A percentile compares a stretch with the other conserved stretches of the same genome.
phyloP scores from a whole-genome alignment of 2,329 filamentous ascomycete genomes.

The Botrytis aclada region DNA sequence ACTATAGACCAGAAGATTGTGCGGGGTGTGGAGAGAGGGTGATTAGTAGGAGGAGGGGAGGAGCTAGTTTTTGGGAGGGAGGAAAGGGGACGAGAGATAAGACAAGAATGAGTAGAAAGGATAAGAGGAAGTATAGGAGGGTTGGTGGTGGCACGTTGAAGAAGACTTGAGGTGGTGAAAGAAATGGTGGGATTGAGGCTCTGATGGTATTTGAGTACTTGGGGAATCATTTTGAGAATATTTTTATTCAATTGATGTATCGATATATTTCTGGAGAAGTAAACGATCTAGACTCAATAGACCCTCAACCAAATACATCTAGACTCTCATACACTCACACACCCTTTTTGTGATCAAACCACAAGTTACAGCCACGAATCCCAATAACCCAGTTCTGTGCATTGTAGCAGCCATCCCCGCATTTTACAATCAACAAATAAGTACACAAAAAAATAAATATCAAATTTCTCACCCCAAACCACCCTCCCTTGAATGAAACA shows the following conservation, averaged over 20 bases:
- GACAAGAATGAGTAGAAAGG: conserved; percentile 69
- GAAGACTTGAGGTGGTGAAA: conserved; percentile 13
- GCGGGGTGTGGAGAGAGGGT: conserved; percentile 68
- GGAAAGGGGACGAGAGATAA: conserved; percentile 77
- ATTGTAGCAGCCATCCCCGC: background rate
- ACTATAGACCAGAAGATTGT: conserved; percentile 73
- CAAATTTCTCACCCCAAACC: background rate
- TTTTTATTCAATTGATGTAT: background rate
- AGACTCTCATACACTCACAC: background rate
- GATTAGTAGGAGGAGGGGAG: conserved; percentile 59
- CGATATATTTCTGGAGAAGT: background rate
- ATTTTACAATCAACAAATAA: background rate
- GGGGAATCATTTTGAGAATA: background rate
- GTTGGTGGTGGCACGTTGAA: conserved; percentile 40
- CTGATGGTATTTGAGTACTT: background rate
- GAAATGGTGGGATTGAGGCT: background rate
- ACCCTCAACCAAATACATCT: background rate
- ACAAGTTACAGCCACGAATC: background rate
- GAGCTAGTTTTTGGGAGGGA: conserved; percentile 77
- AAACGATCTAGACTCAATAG: background rate
- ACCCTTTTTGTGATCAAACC: background rate
- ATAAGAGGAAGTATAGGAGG: conserved; percentile 70
- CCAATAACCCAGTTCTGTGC: background rate
- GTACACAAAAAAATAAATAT: background rate
- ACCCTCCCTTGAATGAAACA: too few relatives aligned